Evolutionary conservation across 176 grass and related monocot genomes (phyloP), one percentile per base, ranked within the genome.

Genomic region (Guadua angustifolia): DNA sequence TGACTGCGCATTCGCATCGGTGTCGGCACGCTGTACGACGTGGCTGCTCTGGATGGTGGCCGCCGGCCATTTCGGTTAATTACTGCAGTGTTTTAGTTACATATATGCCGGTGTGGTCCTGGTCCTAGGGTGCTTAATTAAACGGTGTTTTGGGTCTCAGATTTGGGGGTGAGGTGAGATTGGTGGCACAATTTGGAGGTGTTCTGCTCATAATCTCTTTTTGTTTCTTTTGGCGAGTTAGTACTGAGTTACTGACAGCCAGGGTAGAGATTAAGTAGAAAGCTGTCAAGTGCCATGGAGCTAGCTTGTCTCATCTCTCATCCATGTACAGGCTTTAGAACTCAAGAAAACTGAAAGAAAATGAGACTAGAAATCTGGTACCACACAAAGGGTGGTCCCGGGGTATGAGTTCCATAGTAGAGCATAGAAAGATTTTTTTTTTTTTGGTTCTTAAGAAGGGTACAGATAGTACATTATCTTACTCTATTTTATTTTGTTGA

Each of bases 131-230:
- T 26, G 24, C 52, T 85, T 71, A 9, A 71, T 69, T 58, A 75
- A 75, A 45, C 56, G 50, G 5, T 57, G 17, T n/a, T 69, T 49
- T 65, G 70, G 42, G 17, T 65, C 12, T 15, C 49, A 39, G 38
- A 74, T 47, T 65, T 38, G 17, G 26, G 40, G 19, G 12, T 52
- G 83, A 36, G 47, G 73, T 69, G 49, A 47, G 74, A 51, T 85
- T 85, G 53, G 43, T 85, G 51, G 15, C 59, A 18, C 14, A 53
- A 46, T 53, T 40, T 42, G 21, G 50, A 75, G 47, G 49, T n/a
- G 29, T 56, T 75, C 32, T n/a, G 17, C 4, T 55, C 50, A 10
- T 56, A 55, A 38, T 35, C 17, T 14, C 38, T 13, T 72, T 29
- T 51, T 51, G 70, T 51, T 73, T 51, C 45, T 73, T 73, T 32